A percentile compares a stretch with the other conserved stretches of the same genome.
phyloP scores from a whole-genome alignment of 2,329 filamentous ascomycete genomes.

The Alternaria sp. region DNA sequence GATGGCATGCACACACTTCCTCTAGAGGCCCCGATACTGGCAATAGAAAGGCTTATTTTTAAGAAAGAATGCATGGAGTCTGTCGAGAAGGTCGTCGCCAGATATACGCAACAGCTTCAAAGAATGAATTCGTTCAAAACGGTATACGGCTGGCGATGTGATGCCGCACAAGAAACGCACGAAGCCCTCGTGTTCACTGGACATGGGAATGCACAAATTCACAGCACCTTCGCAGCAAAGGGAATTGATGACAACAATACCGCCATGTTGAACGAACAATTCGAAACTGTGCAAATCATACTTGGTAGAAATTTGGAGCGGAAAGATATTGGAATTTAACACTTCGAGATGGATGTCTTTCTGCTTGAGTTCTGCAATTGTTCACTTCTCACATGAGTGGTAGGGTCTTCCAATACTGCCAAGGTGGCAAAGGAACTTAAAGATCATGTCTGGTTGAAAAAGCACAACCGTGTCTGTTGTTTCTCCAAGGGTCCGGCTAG shows the following conservation, averaged over 20 bases:
- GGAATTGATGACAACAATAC: conserved; percentile 11
- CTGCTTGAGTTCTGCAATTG: not conserved
- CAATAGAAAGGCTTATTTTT: conserved; percentile 32
- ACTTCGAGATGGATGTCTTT: not conserved
- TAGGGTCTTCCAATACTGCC: not conserved
- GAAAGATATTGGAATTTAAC: conserved; percentile 6
- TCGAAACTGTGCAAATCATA: conserved; percentile 25
- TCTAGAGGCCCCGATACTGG: conserved; percentile 37
- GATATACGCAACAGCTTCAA: conserved; percentile 26
- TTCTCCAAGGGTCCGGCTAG: not conserved
- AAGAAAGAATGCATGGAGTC: conserved; percentile 19
- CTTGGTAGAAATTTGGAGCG: conserved; percentile 33
- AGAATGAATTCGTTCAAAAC: conserved; percentile 26
- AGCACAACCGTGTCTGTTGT: not conserved
- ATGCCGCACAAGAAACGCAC: conserved; percentile 28
- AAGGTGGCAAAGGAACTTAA: not conserved
- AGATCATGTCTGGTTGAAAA: too few species aligned
- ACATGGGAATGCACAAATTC: conserved; percentile 27
- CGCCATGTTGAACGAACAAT: conserved; percentile 17
- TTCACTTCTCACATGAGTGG: not conserved
- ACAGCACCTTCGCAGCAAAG: conserved; percentile 24
- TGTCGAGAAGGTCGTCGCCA: conserved; percentile 22
- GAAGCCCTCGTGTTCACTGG: conserved; percentile 38
- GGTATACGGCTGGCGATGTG: conserved; percentile 37
- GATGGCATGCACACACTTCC: conserved; percentile 31